Base-by-base conservation (phyloP, 2,329 filamentous ascomycete species). In the Colletotrichum somersetense region DNA sequence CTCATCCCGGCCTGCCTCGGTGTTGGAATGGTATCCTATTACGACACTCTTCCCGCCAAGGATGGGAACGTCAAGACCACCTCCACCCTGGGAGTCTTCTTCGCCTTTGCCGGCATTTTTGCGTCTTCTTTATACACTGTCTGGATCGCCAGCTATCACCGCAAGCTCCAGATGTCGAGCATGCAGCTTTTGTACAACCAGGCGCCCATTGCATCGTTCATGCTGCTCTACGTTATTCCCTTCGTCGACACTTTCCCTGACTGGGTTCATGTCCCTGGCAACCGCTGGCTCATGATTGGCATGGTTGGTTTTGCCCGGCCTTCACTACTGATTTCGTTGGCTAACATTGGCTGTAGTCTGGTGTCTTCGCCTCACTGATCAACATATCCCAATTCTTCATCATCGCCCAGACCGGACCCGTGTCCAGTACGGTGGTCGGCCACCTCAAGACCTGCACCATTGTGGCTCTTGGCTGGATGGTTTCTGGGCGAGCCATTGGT, bases 151-250 rank as follows among this genome's bases (percentile, higher is more conserved):
- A 87, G 86, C 76, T 92, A 90, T 77, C 89, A 92, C 78, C 86
- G 88, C 73, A 91, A 89, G 79, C 84, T 92, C 30, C 85, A 90
- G 73, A 89, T 92, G 82, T 88, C 86, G 74, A 92, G 89, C 80
- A 91, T 91, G 87, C 91, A 93, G 81, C 82, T 93, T 42, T 84
- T 93, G 14, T 89, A 89, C 81, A 92, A 91, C 79, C 91, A 92
- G 80, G 89, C 91, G 2, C 90, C 91, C 2, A 82, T 91, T 2
- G 89, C 89, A 30, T 87, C 88, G 2, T 85, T 91, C 72, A 79
- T 92, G 74, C 85, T 93, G 64, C 85, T 92, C 38, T 92, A 91
- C 75, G 86, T 88, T 46, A 91, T 92, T 72, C 91, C 90, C 0
- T 91, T 92, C 76, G 82, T 89, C 26, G 91, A 93, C 75, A 87